Evolutionary conservation across 1,284 basidiomycete species (phyloP), one percentile per base, ranked within the genome.

Genomic region (Puccinia horiana): DNA sequence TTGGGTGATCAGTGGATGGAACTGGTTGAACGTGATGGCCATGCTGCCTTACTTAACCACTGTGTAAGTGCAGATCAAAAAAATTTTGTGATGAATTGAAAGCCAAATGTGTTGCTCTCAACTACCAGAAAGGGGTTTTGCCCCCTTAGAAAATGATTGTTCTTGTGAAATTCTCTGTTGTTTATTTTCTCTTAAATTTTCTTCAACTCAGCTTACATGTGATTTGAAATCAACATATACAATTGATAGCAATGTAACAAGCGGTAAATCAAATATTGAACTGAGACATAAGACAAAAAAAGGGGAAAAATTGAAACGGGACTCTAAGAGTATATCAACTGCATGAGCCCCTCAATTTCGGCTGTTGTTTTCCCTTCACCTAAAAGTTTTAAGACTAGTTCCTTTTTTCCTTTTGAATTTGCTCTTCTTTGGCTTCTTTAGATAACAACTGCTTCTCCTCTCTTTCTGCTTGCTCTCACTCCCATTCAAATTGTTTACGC

Each of bases 1-100:
- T 29, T 56, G 6, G 44, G 44, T 8, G 75, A 76, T 26, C 29
- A 44, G 26, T 76, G 74, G 74, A n/a, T 8, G 5, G 52, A 76
- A 8, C 5, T 58, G 23, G 23, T 8, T n/a, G n/a, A n/a, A n/a
- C n/a, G n/a, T n/a, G n/a, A n/a, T n/a, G n/a, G n/a, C 35, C 2
- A 69, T 5, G 35, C n/a, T 6, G 40, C 8, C 40, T 40, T 18
- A 5, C 6, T 8, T 18, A 69, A 11, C 35, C 29, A 20, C 11
- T 52, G 12, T 12, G 32, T 4, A 11, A 61, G 23, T 61, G n/a
- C 8, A 11, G 58, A 16, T 29, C 6, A 3, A 6, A 61, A 8
- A 8, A 8, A 8, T 65, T 65, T 65, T 20, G 12, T 3, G 14
- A 37, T 40, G 3, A 42, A n/a, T n/a, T 69, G 35, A 69, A 32